Base-by-base conservation (phyloP, 2,329 filamentous ascomycete species). In the Fusarium torreyae region DNA sequence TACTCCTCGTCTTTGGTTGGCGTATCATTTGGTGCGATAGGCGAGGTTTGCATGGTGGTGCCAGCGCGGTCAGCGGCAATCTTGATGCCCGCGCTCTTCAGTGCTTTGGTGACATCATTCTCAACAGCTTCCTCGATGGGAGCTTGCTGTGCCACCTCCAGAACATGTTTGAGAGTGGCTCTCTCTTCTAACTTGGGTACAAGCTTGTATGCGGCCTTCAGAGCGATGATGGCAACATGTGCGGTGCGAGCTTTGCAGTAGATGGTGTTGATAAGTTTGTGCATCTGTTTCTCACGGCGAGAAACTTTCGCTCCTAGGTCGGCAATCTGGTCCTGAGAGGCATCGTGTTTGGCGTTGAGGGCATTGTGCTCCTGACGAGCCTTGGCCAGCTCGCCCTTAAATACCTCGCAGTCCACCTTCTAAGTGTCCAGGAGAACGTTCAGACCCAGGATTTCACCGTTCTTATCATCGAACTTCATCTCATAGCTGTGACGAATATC, bases 121-220 rank as follows among this genome's bases (percentile, higher is more conserved):
- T 58, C 45, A 13, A 68, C 9, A 1, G 53, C 43, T 1, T 15
- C 28, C 1, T 26, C 20, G 8, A 45, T 9, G 1, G 17, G 22
- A 2, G 10, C 3, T 2, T 38, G 38, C 15, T 44, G 22, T 3
- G 52, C 22, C 28, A 39, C 15, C 2, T 36, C n/a, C 0, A 68
- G 5, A 11, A 72, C 11, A 6, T 34, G 36, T 9, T 36, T 14
- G 4, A 56, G 39, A 3, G 43, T 31, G 4, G 20, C 31, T 5
- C 58, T 36, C 3, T 70, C 54, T 5, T 42, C 3, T 11, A 61
- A 3, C 2, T 28, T 33, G 3, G 54, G 62, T 0, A 70, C 13
- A 11, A 63, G 10, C 5, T 44, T 54, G 55, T 63, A 61, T 0
- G 62, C 58, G 20, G 62, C 61, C 9, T 50, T 49, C 8, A 69